Evolutionary conservation across 371 early-diverging fungal species (phyloP), one percentile per base, ranked within the genome.

Genomic region (Mucor irregularis): DNA sequence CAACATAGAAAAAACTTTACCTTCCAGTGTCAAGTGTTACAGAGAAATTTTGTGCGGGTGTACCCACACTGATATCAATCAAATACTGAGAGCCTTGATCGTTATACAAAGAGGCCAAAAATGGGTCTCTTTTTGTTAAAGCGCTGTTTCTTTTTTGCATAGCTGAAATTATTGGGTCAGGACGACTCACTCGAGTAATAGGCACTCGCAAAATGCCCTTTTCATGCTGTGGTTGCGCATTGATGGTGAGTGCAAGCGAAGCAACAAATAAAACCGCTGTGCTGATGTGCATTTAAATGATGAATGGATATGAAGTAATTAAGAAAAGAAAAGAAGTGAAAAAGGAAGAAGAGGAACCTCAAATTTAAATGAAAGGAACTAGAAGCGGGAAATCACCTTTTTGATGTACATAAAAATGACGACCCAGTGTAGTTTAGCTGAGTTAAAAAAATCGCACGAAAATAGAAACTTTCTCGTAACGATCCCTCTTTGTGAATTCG

Each of bases 21-120:
- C 78, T 78, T 61, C 79, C 79, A 40, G 79, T 77, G 39, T 77
- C 77, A 6, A 77, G 37, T 40, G 72, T 66, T 2, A 77, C 74
- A 7, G 68, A 59, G 31, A 77, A 77, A 13, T 58, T 63, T 35
- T 77, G 77, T 16, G 63, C 42, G 17, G 77, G 77, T 3, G 74
- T 65, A 14, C 77, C 77, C 29, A 77, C 56, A 49, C 62, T 57
- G 13, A 77, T 49, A 16, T 69, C 49, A 35, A 75, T 43, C 5
- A 75, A 48, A 21, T 75, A 75, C 26, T 71, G 70, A 2, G 72
- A 58, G 4, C 76, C 76, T 37, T 50, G 47, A 30, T 72, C 72
- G 30, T 75, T 75, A 45, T 64, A 74, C 4, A 74, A 61, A 0
- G 68, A 47, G 38, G 69, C 42, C 16, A 29, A 19, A 46, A 34